A percentile compares a stretch with the other conserved stretches of the same genome.
phyloP scores from a whole-genome alignment of 2,329 filamentous ascomycete species.

The Rutstroemia sydowiana region DNA sequence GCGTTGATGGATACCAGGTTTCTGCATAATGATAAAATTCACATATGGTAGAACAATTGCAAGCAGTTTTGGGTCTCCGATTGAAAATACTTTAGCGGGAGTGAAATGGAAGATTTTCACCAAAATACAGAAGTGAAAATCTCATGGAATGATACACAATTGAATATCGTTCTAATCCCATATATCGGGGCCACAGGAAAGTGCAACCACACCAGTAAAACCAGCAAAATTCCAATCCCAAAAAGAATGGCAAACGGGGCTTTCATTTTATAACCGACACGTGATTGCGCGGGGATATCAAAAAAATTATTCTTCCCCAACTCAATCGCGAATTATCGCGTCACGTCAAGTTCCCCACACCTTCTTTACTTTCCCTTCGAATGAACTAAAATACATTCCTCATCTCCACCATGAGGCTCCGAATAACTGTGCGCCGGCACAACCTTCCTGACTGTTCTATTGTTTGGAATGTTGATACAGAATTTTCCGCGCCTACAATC shows the following conservation, averaged over 20 bases:
- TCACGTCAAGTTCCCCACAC: slow-evolving; percentile 2
- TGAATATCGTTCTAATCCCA: not conserved
- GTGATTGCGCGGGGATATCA: not conserved
- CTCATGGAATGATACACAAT: no score
- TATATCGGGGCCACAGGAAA: not conserved
- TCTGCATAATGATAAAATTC: slow-evolving; percentile 6
- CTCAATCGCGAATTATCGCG: not conserved
- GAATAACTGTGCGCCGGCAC: slow-evolving; percentile 65
- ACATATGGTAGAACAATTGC: not conserved
- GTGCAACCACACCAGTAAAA: no score
- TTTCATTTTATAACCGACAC: no score
- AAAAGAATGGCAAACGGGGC: no score
- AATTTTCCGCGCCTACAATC: slow-evolving; percentile 52
- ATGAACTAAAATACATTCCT: slow-evolving; percentile 7
- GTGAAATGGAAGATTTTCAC: not conserved
- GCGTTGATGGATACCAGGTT: slow-evolving; percentile 9
- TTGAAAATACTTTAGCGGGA: no score
- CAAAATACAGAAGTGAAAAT: no score
- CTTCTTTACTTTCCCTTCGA: not conserved
- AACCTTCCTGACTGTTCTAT: slow-evolving; percentile 64
- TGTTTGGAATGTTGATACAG: slow-evolving; percentile 56
- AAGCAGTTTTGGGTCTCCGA: no score
- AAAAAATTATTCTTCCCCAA: not conserved
- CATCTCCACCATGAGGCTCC: slow-evolving; percentile 55
- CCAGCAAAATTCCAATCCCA: no score